Base-by-base conservation (phyloP, 768 basidiomycete species). In the Tylopilus intermedius region DNA sequence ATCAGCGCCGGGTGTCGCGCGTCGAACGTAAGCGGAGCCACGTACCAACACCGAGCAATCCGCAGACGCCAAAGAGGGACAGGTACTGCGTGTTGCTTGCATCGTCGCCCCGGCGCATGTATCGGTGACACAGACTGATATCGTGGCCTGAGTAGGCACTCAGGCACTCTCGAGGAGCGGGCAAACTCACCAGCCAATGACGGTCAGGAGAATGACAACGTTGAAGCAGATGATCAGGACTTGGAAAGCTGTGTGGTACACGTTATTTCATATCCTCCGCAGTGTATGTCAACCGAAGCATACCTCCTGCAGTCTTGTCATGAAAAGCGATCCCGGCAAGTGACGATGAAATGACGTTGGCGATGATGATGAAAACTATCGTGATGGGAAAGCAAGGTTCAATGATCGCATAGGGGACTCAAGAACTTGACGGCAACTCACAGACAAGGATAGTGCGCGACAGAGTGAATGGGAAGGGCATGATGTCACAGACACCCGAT, bases 401-500 rank as follows among this genome's bases (percentile, higher is more conserved):
- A 39, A 33, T 8, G 30, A 32, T 15, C 7, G 9, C 7, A 2
- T 30, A 18, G 9, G 30, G 26, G 37, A 21, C 40, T 39, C 22
- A 5, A 45, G n/a, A 18, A 35, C 11, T 18, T 7, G 45, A 49
- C 29, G 8, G n/a, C 7, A 3, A 53, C 68, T 9, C 38, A 62
- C 66, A 43, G 49, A 70, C 53, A 43, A 53, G 32, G 33, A 66
- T 39, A 1, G 22, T 32, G 47, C 62, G 66, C 21, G 9, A 57
- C 47, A 60, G 59, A 49, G 58, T 18, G 38, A 62, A 64, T 27
- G 56, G 50, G 44, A 68, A 67, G 13, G 65, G 18, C 65, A 67
- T 69, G 44, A 39, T 47, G 61, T 61, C 61, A 55, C 67, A 47
- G 61, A 68, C 66, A 50, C 39, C 58, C 47, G 15, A 43, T 15